Percentiles rank a stretch among this genome's conserved stretches.
Conservation (phyloP, 306 rosid species). For the Quercus glauca region DNA sequence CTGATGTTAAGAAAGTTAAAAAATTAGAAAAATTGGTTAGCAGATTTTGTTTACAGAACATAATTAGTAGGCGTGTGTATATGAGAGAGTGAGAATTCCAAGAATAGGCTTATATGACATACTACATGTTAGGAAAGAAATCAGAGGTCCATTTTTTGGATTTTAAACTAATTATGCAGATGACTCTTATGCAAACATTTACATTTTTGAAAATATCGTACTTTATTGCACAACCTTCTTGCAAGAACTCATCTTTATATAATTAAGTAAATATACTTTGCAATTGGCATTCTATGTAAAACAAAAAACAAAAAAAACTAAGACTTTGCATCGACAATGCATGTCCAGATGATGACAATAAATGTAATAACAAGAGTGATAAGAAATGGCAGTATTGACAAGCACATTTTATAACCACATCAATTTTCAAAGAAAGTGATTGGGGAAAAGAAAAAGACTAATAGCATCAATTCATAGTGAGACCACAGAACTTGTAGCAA, state of each 20-base stretch:
- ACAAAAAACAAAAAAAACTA: too few relatives aligned
- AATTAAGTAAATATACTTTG: too few relatives aligned
- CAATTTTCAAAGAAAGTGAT: not conserved
- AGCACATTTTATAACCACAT: not conserved
- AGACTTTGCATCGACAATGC: too few relatives aligned
- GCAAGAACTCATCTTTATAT: too few relatives aligned
- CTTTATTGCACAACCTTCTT: too few relatives aligned
- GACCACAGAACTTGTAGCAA: slow-evolving; percentile 13
- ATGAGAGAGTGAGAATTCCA: not conserved
- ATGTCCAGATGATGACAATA: not conserved
- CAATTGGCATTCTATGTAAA: too few relatives aligned
- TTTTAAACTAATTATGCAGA: not conserved
- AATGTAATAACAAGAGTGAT: not conserved
- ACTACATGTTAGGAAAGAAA: not conserved
- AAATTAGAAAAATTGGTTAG: slow-evolving; percentile 22
- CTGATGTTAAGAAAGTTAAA: slow-evolving; percentile 38
- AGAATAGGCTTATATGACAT: not conserved
- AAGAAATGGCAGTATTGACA: not conserved
- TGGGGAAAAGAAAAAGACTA: not conserved
- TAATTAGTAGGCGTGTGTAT: not conserved
- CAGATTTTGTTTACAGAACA: not conserved
- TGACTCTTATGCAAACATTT: too few relatives aligned
- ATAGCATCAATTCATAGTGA: slow-evolving; percentile 12
- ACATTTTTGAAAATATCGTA: too few relatives aligned
- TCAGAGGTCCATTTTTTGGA: not conserved